Percentiles rank a stretch among this genome's conserved stretches.
These are phyloP conservation scores for Urostyla sp. DNA, from an alignment of 73 alveolate genomes.

Conservation along the genomic window DNA sequence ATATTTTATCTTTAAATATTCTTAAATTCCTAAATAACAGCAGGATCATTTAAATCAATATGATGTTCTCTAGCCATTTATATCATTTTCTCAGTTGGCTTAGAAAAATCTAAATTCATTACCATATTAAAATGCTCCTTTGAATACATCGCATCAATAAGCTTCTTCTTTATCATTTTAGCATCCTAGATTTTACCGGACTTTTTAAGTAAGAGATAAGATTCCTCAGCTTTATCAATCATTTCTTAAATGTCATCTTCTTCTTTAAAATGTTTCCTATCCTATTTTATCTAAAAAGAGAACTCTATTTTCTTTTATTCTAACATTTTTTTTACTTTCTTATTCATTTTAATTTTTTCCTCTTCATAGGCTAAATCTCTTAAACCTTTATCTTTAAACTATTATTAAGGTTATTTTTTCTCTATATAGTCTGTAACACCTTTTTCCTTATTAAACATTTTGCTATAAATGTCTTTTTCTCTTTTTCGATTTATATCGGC, in stretches of 20 bases:
- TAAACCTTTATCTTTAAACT: not conserved
- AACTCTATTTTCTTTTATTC: conserved; percentile 48
- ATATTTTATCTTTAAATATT: conserved; percentile 50
- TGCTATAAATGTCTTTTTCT: conserved; percentile 61
- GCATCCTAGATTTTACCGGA: conserved; percentile 61
- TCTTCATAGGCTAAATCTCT: conserved; percentile 38
- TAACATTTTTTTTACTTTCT: conserved; percentile 27
- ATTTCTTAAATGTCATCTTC: conserved; percentile 57
- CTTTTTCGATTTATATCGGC: conserved; percentile 44
- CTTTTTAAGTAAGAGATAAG: conserved; percentile 42
- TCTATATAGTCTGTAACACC: conserved; percentile 52
- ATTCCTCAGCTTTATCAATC: conserved; percentile 64
- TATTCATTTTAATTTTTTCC: conserved; percentile 42
- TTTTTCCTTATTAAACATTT: conserved; percentile 51
- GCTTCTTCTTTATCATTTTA: conserved; percentile 32
- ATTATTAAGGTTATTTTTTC: conserved; percentile 25
- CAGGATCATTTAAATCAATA: conserved; percentile 59
- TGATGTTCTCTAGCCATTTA: conserved; percentile 53
- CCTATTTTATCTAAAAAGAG: conserved; percentile 54
- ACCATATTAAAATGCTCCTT: conserved; percentile 60
- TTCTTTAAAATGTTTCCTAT: conserved; percentile 56
- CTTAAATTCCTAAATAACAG: conserved; percentile 53
- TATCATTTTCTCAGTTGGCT: conserved; percentile 55
- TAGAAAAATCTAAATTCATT: conserved; percentile 69
- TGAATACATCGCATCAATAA: conserved; percentile 53